phyloP scores from a whole-genome alignment of 2,329 filamentous ascomycete genomes.

The Dissoconium aciculare region DNA sequence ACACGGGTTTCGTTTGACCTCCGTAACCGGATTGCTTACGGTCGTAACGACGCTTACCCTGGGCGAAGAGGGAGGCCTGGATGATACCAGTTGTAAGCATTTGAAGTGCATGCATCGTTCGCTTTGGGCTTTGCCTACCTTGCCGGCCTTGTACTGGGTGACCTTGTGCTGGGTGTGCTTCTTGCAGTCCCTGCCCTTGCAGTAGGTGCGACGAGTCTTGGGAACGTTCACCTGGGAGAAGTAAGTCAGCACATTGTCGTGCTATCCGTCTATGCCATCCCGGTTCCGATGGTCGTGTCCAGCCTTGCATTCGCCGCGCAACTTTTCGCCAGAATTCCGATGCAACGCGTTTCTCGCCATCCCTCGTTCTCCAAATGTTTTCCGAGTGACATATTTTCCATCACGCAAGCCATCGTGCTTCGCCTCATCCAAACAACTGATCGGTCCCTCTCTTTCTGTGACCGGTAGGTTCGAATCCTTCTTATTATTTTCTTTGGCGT shows the following conservation, averaged over 20 bases:
- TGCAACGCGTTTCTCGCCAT: no score
- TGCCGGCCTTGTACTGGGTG: conserved; percentile 94
- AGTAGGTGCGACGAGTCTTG: conserved; percentile 94
- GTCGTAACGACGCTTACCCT: conserved; percentile 99
- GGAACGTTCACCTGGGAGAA: conserved; percentile 80
- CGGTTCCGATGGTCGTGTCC: neutral
- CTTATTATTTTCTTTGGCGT: neutral
- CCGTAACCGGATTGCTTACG: conserved; percentile 98
- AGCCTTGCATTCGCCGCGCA: no score
- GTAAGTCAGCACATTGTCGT: conserved; percentile 11
- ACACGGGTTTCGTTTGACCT: conserved; percentile 99
- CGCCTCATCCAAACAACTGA: neutral
- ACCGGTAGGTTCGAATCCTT: no score
- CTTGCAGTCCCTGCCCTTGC: conserved; percentile 88
- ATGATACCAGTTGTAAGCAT: conserved; percentile 7
- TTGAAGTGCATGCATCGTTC: neutral
- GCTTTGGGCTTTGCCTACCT: conserved; percentile 38
- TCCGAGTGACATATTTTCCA: neutral
- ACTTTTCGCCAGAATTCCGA: no score
- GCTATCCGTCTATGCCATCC: neutral
- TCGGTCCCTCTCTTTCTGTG: no score
- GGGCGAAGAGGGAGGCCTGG: conserved; percentile 83
- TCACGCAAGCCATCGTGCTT: neutral
- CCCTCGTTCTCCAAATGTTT: neutral
- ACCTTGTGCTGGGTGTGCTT: conserved; percentile 70